Conservation (phyloP, 106 monocot genomes). For the Posidonia australis region DNA sequence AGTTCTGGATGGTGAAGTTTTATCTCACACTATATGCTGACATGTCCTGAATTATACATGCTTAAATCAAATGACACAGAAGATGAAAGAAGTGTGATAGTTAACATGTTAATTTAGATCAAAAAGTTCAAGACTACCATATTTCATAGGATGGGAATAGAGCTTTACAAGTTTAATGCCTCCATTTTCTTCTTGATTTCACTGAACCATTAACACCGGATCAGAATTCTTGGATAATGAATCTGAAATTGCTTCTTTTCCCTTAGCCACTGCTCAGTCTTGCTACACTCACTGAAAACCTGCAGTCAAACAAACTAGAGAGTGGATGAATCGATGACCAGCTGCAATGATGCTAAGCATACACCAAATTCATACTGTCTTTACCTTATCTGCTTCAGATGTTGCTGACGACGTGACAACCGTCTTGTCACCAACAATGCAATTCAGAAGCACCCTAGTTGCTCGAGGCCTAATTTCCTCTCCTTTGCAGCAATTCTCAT, state of each 20-base stretch:
- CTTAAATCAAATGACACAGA: no score
- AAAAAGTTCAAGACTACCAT: not conserved
- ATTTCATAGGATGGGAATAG: no score
- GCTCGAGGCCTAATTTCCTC: slow-evolving; percentile 72
- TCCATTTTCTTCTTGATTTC: no score
- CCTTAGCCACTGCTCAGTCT: slow-evolving; percentile 76
- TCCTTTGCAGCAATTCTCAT: slow-evolving; percentile 62
- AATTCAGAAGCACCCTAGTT: slow-evolving; percentile 51
- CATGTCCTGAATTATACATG: not conserved
- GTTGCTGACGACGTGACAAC: slow-evolving; percentile 47
- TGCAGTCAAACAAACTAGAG: slow-evolving; percentile 21
- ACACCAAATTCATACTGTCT: not conserved
- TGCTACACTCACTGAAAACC: slow-evolving; percentile 52
- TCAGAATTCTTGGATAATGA: slow-evolving; percentile 45
- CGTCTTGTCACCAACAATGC: slow-evolving; percentile 49
- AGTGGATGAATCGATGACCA: not conserved
- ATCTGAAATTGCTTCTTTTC: slow-evolving; percentile 65
- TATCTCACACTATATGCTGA: not conserved
- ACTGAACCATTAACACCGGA: slow-evolving; percentile 68
- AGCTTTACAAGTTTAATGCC: no score
- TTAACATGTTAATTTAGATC: no score
- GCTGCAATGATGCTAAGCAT: not conserved
- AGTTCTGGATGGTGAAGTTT: not conserved
- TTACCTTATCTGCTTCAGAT: slow-evolving; percentile 61
- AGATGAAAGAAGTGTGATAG: no score